Evolutionary conservation across 352 stramenopile species (phyloP).

Genomic region (Phytophthora sp.): DNA sequence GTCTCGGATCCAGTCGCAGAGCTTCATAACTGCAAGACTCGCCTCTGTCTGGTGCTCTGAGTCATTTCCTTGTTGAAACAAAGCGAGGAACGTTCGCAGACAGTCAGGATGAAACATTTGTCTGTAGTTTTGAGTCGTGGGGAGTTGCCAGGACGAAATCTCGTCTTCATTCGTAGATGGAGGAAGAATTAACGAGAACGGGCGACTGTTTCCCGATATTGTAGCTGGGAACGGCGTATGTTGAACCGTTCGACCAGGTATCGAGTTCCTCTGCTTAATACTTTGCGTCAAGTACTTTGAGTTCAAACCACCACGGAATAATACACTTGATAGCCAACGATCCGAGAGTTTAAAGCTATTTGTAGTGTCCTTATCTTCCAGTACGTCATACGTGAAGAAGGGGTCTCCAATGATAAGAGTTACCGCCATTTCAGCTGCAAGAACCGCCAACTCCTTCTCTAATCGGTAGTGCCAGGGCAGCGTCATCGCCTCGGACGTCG

Average conservation of each 20-base stretch:
- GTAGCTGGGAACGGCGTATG: slow-evolving; percentile 39
- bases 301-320: slow-evolving; percentile 44
- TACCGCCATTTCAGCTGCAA: slow-evolving; percentile 59
- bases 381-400: slow-evolving; percentile 30
- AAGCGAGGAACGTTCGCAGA: slow-evolving; percentile 31
- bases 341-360: slow-evolving; percentile 16
- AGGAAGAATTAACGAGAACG: slow-evolving; percentile 53
- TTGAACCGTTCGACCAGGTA: slow-evolving; percentile 25
- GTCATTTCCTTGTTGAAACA: slow-evolving; percentile 38
- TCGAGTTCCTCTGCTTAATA: slow-evolving; percentile 14
- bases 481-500: slow-evolving; percentile 36
- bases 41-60: neutral
- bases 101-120: slow-evolving; percentile 30
- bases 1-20: slow-evolving; percentile 67
- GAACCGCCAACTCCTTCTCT: slow-evolving; percentile 67
- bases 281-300: slow-evolving; percentile 18
- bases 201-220: slow-evolving; percentile 1
- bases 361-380: neutral
- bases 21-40: neutral
- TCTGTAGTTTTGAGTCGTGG: slow-evolving; percentile 31
- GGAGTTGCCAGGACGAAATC: neutral
- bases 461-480: slow-evolving; percentile 66
- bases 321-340: slow-evolving; percentile 35
- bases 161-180: slow-evolving; percentile 1
- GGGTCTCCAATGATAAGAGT: slow-evolving; percentile 59